phyloP scores from a whole-genome alignment of 208 protist species.

The Trypanosoma platydactyli region DNA sequence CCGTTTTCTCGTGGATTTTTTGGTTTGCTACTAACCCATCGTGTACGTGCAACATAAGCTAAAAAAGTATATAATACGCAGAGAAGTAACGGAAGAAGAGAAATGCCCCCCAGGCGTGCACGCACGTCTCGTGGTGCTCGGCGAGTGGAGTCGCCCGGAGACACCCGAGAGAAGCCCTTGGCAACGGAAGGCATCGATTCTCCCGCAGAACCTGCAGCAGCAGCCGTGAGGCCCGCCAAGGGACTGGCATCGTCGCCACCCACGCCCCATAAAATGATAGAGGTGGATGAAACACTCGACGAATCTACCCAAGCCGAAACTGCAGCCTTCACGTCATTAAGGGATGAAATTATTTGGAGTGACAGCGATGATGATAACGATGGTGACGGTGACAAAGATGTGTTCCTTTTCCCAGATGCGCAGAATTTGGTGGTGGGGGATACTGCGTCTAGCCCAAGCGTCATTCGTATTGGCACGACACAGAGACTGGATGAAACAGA shows the following conservation, averaged over 20 bases:
- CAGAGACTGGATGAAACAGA: slow-evolving; percentile 84
- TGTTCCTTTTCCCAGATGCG: slow-evolving; percentile 85
- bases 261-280: neutral
- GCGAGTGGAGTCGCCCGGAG: slow-evolving; percentile 21
- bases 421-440: slow-evolving; percentile 55
- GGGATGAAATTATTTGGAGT: slow-evolving; percentile 78
- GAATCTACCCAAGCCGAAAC: neutral
- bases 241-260: slow-evolving; percentile 4
- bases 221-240: slow-evolving; percentile 3
- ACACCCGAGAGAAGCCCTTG: neutral
- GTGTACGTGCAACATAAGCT: slow-evolving; percentile 4
- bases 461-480: slow-evolving; percentile 71
- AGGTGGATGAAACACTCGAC: neutral
- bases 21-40: too few species aligned
- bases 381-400: slow-evolving; percentile 32
- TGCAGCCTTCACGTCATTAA: slow-evolving; percentile 13
- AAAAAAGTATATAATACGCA: neutral
- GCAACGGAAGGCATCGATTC: neutral
- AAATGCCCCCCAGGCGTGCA: slow-evolving; percentile 68
- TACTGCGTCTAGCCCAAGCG: slow-evolving; percentile 8
- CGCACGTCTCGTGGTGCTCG: slow-evolving; percentile 17
- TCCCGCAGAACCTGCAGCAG: slow-evolving; percentile 2
- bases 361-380: slow-evolving; percentile 43
- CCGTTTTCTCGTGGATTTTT: too few species aligned
- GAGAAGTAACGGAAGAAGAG: neutral